Evolutionary conservation across 352 stramenopile genomes (phyloP), one percentile per base, ranked within the genome.

Genomic region (Phytopythium vexans): DNA sequence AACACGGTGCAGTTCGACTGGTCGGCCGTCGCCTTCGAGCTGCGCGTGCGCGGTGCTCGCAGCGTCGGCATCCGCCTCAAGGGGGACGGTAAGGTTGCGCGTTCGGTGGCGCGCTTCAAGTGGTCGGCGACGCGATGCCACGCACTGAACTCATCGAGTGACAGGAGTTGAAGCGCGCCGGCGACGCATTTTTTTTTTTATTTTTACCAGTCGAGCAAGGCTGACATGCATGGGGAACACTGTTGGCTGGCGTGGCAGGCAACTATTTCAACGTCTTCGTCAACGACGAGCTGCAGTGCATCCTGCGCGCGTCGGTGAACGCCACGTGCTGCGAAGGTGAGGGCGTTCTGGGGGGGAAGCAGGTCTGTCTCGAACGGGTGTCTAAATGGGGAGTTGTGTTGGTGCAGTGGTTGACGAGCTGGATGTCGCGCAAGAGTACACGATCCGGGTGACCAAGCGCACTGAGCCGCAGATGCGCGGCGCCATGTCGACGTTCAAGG

Each of bases 251-350:
- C n/a, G n/a, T n/a, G n/a, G 15, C 63, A 92, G 85, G 85, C 41
- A 94, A 94, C 60, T 94, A 92, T 58, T 94, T 94, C 47, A 94
- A 94, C 44, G 73, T 93, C 36, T 94, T 94, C 51, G 81, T 94
- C 41, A 85, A 94, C 45, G 68, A 73, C 12, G 52, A 67, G 16
- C 80, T 94, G 54, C 68, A 66, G 33, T 90, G 78, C 50, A 93
- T 93, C 48, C 68, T 94, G 45, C 82, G 82, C 10, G 77, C 82
- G 10, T 89, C 82, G 46, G 64, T 90, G 15, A 82, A 80, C 16
- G 77, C 85, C 41, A 92, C 75, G 9, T 92, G 82, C 50, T 94
- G 81, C 51, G 82, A 94, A 56, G 77, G 82, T 94, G 36, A 45
- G 33, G 41, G 8, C 43, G 6, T 5, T 58, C n/a, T n/a, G n/a